Evolutionary conservation across 2,329 filamentous ascomycete species (phyloP).

Genomic region (Alternaria sp.): DNA sequence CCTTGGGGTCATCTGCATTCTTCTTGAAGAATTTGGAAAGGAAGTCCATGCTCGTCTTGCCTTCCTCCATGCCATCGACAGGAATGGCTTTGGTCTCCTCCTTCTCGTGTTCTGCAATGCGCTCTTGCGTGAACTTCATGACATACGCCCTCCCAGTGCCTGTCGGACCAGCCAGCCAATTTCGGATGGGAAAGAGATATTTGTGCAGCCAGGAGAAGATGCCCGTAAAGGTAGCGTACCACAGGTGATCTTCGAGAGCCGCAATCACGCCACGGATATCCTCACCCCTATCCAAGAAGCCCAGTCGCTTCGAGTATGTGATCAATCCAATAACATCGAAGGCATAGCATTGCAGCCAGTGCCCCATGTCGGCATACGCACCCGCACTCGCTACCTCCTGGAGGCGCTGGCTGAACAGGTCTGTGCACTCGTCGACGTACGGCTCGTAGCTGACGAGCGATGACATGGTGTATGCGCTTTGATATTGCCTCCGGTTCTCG

Average conservation of each 20-base stretch:
- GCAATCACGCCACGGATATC: constrained; percentile 13
- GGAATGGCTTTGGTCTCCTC: constrained; percentile 8
- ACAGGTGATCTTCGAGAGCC: constrained; percentile 11
- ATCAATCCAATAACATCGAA: constrained; percentile 49
- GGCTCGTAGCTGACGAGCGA: constrained; percentile 46
- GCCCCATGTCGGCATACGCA: constrained; percentile 22
- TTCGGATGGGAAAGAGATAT: constrained; percentile 44
- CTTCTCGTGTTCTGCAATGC: constrained; percentile 20
- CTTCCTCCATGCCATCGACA: constrained; percentile 3
- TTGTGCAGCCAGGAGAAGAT: constrained; percentile 38
- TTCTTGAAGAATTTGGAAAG: constrained; percentile 21
- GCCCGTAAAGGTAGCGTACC: constrained; percentile 6
- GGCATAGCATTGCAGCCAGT: constrained; percentile 46
- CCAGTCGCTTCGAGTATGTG: constrained; percentile 25
- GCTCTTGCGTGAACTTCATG: constrained; percentile 29
- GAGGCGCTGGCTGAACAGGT: constrained; percentile 37
- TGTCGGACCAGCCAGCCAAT: constrained; percentile 41
- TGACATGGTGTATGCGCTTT: constrained; percentile 13
- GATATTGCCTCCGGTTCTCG: constrained; percentile 41
- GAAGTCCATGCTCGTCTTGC: constrained; percentile 14
- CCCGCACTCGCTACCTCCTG: constrained; percentile 33
- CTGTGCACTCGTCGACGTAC: constrained; percentile 49
- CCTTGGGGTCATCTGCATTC: constrained; percentile 29
- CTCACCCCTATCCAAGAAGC: constrained; percentile 22
- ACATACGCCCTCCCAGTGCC: constrained; percentile 37